Conservation (phyloP, 805 yeast genomes). For the Wickerhamomyces pijperi region DNA sequence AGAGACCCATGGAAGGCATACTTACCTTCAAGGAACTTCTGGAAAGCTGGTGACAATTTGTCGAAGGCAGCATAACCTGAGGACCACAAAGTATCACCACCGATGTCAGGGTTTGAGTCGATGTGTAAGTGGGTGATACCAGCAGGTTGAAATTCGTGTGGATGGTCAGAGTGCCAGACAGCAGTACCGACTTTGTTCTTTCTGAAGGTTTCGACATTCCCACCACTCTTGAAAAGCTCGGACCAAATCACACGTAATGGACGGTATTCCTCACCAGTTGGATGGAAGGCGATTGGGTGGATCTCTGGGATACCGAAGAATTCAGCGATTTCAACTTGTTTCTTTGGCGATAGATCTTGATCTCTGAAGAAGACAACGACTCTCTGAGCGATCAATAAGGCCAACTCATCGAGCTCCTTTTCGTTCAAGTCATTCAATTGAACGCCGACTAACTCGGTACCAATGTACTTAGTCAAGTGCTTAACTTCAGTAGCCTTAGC, state of each 20-base stretch:
- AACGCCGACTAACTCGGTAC: constrained; percentile 39
- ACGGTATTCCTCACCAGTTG: constrained; percentile 38
- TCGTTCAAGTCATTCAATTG: constrained; percentile 44
- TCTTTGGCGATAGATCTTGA: constrained; percentile 50
- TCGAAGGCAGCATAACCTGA: constrained; percentile 52
- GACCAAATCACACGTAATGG: constrained; percentile 47
- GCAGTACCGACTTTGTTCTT: constrained; percentile 14
- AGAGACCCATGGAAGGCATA: constrained; percentile 32
- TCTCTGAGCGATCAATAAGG: constrained; percentile 54
- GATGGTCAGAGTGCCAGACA: constrained; percentile 55
- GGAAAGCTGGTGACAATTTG: constrained; percentile 39
- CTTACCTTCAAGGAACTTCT: constrained; percentile 41
- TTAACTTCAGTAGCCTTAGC: constrained; percentile 28
- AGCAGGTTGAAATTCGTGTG: constrained; percentile 45
- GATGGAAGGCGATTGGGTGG: constrained; percentile 56
- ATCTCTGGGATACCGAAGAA: constrained; percentile 64
- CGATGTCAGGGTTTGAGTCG: constrained; percentile 37
- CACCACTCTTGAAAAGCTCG: constrained; percentile 39
- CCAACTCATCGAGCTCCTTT: constrained; percentile 56
- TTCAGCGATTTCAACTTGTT: constrained; percentile 42
- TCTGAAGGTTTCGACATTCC: constrained; percentile 19
- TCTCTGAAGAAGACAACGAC: constrained; percentile 59
- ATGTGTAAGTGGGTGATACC: constrained; percentile 41
- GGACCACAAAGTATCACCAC: constrained; percentile 49
- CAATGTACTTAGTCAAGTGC: constrained; percentile 29